Evolutionary conservation across 1,284 basidiomycete species (phyloP).

Genomic region (Thecaphora thlaspeos): DNA sequence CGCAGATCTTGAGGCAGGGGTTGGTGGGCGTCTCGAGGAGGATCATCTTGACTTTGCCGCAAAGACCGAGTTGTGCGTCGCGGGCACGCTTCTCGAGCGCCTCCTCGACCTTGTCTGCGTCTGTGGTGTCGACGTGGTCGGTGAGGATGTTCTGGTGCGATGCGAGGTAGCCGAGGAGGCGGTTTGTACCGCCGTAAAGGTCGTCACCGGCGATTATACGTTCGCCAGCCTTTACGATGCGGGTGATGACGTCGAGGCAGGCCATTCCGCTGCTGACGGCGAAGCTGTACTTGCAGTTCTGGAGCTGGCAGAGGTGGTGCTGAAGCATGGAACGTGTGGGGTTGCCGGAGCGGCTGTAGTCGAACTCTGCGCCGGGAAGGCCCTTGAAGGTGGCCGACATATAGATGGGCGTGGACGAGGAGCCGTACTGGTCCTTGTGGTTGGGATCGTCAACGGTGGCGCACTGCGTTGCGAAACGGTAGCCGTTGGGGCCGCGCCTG

Average conservation of each 20-base stretch:
- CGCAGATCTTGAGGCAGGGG: constrained; percentile 91
- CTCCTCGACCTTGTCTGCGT: constrained; percentile 61
- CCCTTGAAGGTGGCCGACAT: constrained; percentile 99
- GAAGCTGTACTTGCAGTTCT: constrained; percentile 70
- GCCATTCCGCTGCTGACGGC: constrained; percentile 97
- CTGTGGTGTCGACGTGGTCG: constrained; percentile 90
- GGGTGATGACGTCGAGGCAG: constrained; percentile 89
- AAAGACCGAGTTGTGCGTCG: constrained; percentile 34
- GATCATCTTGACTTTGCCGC: constrained; percentile 47
- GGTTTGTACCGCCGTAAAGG: constrained; percentile 95
- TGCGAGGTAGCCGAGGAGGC: constrained; percentile 85
- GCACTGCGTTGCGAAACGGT: constrained; percentile 72
- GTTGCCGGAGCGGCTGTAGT: constrained; percentile 93
- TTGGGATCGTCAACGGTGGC: constrained; percentile 81
- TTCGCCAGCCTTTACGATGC: constrained; percentile 88
- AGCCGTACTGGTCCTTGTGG: constrained; percentile 93
- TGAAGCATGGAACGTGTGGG: constrained; percentile 70
- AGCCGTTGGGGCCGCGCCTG: constrained; percentile 39
- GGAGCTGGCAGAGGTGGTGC: constrained; percentile 53
- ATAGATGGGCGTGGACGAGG: constrained; percentile 93
- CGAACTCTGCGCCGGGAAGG: constrained; percentile 76
- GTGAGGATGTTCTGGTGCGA: constrained; percentile 84
- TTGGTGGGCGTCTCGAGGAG: constrained; percentile 97
- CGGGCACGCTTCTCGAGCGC: constrained; percentile 38
- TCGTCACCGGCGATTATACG: constrained; percentile 96